These are phyloP conservation scores for Carex pumila DNA, from an alignment of 176 grass and related monocot species.

Conservation along the genomic window DNA sequence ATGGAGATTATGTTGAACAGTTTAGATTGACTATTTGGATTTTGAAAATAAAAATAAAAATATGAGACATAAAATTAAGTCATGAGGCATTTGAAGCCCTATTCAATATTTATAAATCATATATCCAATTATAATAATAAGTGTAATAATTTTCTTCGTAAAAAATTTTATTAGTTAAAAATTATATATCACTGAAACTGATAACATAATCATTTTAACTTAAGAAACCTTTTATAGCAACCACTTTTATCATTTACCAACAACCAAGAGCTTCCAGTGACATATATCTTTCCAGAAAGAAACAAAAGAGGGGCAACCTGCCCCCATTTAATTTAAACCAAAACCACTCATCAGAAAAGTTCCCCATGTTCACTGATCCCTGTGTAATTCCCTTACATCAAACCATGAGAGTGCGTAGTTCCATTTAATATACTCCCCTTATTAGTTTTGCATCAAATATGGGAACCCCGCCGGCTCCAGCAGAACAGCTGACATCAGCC, in stretches of 20 bases:
- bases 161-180: neutral
- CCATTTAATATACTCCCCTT: neutral
- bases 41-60: too few relatives aligned
- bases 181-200: neutral
- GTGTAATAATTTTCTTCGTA: neutral
- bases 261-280: constrained; percentile 1
- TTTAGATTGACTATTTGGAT: too few relatives aligned
- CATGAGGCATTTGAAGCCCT: too few relatives aligned
- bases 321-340: neutral
- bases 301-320: constrained; percentile 7
- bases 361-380: neutral
- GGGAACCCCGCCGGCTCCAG: neutral
- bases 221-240: neutral
- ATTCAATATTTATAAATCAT: too few relatives aligned
- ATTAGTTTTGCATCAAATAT: neutral
- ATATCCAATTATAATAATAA: too few relatives aligned
- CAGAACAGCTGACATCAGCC: constrained; percentile 9
- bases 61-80: too few relatives aligned
- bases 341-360: constrained; percentile 6
- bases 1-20: too few relatives aligned
- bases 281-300: constrained; percentile 7
- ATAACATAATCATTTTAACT: neutral
- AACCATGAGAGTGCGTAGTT: neutral
- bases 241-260: constrained; percentile 14
- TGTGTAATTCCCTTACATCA: neutral